These are phyloP conservation scores for Kwoniella heveanensis DNA, from an alignment of 768 basidiomycete genomes.

Conservation along the genomic window DNA sequence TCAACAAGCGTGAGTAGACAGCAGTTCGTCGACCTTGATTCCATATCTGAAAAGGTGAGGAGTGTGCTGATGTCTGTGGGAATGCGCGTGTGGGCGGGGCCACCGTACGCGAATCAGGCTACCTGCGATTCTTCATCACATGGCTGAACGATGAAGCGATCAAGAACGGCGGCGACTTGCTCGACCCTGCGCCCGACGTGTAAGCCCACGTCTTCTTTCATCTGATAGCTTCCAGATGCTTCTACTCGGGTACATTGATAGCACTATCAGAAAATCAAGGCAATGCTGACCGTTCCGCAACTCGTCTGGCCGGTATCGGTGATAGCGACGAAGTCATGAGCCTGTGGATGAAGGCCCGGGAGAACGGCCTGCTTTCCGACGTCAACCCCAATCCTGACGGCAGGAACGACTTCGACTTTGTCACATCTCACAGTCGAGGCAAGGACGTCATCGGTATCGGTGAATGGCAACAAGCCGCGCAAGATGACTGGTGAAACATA, in stretches of 20 bases:
- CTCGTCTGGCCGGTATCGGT: too few species aligned
- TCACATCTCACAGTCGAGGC: too few species aligned
- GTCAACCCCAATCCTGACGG: conserved; percentile 14
- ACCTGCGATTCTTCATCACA: conserved; percentile 11
- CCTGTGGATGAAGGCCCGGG: conserved; percentile 22
- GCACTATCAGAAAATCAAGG: too few species aligned
- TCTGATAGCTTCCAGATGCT: not conserved
- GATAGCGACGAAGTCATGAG: conserved; percentile 15
- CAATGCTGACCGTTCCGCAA: too few species aligned
- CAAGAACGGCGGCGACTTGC: conserved; percentile 14
- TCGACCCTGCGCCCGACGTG: conserved; percentile 24
- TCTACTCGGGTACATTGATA: too few species aligned
- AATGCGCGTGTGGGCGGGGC: not conserved
- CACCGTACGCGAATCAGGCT: too few species aligned
- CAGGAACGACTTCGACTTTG: conserved; percentile 9
- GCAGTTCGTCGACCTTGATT: too few species aligned
- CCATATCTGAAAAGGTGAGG: too few species aligned
- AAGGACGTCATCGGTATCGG: not conserved
- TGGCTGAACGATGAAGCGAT: conserved; percentile 22
- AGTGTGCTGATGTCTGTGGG: too few species aligned
- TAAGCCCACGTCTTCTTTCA: conserved; percentile 6
- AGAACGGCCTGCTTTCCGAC: not conserved
- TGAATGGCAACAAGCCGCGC: not conserved
- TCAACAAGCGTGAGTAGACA: conserved; percentile 19
- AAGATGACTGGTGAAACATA: not conserved